Conservation (phyloP, 768 basidiomycete genomes). For the Mycena rebaudengoi region DNA sequence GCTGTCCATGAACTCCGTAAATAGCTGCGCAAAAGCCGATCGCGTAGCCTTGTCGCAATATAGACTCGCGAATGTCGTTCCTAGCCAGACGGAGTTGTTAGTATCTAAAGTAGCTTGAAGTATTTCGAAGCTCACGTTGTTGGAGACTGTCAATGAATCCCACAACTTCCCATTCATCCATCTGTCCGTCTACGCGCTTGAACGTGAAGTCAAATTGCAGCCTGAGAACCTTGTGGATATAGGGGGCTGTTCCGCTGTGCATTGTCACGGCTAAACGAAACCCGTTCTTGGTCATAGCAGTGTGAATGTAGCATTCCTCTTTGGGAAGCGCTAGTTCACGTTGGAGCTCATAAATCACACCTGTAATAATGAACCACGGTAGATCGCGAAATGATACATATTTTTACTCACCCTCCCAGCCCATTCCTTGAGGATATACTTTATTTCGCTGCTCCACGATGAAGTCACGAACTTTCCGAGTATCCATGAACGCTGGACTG, state of each 20-base stretch:
- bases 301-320: conserved; percentile 4
- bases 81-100: neutral
- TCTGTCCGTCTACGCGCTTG: conserved; percentile 27
- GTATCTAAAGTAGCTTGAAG: neutral
- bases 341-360: neutral
- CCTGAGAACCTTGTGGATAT: conserved; percentile 18
- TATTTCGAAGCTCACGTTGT: too few relatives aligned
- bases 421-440: conserved; percentile 3
- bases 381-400: neutral
- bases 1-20: conserved; percentile 18
- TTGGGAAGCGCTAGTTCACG: neutral
- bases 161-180: conserved; percentile 35
- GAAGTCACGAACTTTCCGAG: neutral
- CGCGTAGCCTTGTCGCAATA: conserved; percentile 26
- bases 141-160: conserved; percentile 13
- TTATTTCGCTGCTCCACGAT: neutral
- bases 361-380: neutral
- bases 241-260: conserved; percentile 4
- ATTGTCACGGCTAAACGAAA: conserved; percentile 5
- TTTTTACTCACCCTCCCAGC: conserved; percentile 5
- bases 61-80: conserved; percentile 21
- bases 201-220: conserved; percentile 34
- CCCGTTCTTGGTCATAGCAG: conserved; percentile 5
- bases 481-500: neutral
- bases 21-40: conserved; percentile 21